A percentile compares a stretch with the other conserved stretches of the same genome.
Evolutionary conservation across 2,329 filamentous ascomycete genomes (phyloP).

Genomic region (Tolypocladium pustulatum): DNA sequence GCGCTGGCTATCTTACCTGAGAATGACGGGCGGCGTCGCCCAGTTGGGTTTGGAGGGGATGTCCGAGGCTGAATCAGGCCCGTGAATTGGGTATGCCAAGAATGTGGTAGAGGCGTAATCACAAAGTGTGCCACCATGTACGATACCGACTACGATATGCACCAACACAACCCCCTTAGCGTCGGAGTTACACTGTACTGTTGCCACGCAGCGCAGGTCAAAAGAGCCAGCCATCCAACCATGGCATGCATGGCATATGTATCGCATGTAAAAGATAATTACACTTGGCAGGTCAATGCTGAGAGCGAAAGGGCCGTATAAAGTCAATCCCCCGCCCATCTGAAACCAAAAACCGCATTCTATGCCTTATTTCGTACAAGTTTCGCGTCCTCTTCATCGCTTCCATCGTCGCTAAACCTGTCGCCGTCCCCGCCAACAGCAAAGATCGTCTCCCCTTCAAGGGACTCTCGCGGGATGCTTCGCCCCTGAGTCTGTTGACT

Average conservation of each 20-base stretch:
- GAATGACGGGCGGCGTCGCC: constrained; percentile 60
- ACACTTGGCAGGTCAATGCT: background rate
- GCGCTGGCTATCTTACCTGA: constrained; percentile 83
- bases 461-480: constrained; percentile 39
- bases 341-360: background rate
- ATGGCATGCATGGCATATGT: background rate
- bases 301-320: background rate
- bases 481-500: constrained; percentile 12
- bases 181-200: background rate
- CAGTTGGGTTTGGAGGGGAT: constrained; percentile 86
- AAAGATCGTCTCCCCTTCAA: constrained; percentile 91
- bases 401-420: constrained; percentile 69
- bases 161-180: background rate
- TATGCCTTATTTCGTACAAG: constrained; percentile 36
- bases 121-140: background rate
- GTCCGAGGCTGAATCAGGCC: constrained; percentile 15
- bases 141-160: background rate
- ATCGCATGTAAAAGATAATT: background rate
- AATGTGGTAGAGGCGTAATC: background rate
- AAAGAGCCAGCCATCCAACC: background rate
- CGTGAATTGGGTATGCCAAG: background rate
- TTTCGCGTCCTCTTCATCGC: constrained; percentile 35
- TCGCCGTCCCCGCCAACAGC: constrained; percentile 80
- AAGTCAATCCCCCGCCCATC: background rate
- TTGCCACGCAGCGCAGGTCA: background rate